Percentiles rank a stretch among this genome's conserved stretches.
Conservation (phyloP, 148 eudicot genomes). For the Pouteria glomerata region DNA sequence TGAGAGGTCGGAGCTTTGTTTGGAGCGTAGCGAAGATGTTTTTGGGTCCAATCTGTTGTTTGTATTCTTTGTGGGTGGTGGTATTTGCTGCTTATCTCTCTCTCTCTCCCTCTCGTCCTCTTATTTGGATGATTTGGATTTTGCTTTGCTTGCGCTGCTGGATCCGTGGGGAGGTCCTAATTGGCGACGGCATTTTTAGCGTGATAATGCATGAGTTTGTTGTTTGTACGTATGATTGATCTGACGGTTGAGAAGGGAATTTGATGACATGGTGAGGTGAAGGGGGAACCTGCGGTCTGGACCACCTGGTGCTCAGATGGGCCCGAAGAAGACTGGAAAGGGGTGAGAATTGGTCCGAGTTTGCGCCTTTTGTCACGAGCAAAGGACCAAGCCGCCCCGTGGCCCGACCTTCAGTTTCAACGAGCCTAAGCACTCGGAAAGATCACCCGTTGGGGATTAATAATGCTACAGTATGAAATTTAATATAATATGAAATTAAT, state of each 20-base stretch:
- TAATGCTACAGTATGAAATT: too few relatives aligned
- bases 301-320: neutral
- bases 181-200: too few relatives aligned
- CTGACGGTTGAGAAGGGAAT: neutral
- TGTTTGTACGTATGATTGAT: neutral
- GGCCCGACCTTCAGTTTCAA: too few relatives aligned
- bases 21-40: slow-evolving; percentile 16
- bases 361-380: too few relatives aligned
- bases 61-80: neutral
- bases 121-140: neutral
- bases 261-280: neutral
- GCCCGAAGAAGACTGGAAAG: neutral
- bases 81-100: neutral
- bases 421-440: too few relatives aligned
- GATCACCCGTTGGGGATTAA: too few relatives aligned
- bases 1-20: neutral
- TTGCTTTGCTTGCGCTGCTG: neutral
- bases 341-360: too few relatives aligned
- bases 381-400: too few relatives aligned
- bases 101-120: neutral
- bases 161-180: neutral
- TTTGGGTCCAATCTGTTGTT: neutral
- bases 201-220: neutral
- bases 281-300: neutral
- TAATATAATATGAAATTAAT: too few relatives aligned